Evolutionary conservation across 148 eudicot species (phyloP), one percentile per base, ranked within the genome.

Genomic region (Cornus suecica): DNA sequence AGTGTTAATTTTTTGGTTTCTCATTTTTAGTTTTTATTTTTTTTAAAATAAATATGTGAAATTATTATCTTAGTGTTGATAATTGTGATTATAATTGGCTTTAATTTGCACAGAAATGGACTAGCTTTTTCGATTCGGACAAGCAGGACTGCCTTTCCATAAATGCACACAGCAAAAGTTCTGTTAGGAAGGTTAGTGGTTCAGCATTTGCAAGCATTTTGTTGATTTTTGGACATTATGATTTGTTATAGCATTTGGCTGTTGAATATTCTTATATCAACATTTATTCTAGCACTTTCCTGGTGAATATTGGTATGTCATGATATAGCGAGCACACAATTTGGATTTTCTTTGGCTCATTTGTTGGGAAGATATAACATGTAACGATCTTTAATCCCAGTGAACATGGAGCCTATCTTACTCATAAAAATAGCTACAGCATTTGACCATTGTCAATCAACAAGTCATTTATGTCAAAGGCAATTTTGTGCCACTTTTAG

Each of bases 131-230:
- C 74, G 93, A 91, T 68, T 87, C 92, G 0, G 51, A 78, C 69
- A 85, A 91, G 71, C 87, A 88, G 75, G 97, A 95, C 70, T 91
- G 97, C 75, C 82, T 95, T 61, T 62, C 97, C 2, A 87, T 95
- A 74, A 95, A 92, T 82, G 93, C 97, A 16, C 97, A 91, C 76
- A 95, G 97, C 87, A 87, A 76, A 85, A 87, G 90, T 73, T 95
- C 97, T 63, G 97, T 95, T 45, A 70, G 83, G 72, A 92, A 92
- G 99, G 97, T 95, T 71, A 58, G 91, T 68, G 26, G 1, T 42
- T 65, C 5, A 30, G 0, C 63, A 27, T 66, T 2, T 51, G 31
- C 62, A 58, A 58, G n/a, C 23, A 58, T 4, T 3, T 58, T 58
- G 62, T 18, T 58, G 62, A 20, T 58, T 58, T 58, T 58, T 20